Conservation (phyloP, 1,284 basidiomycete genomes). For the Athelia psychrophila region DNA sequence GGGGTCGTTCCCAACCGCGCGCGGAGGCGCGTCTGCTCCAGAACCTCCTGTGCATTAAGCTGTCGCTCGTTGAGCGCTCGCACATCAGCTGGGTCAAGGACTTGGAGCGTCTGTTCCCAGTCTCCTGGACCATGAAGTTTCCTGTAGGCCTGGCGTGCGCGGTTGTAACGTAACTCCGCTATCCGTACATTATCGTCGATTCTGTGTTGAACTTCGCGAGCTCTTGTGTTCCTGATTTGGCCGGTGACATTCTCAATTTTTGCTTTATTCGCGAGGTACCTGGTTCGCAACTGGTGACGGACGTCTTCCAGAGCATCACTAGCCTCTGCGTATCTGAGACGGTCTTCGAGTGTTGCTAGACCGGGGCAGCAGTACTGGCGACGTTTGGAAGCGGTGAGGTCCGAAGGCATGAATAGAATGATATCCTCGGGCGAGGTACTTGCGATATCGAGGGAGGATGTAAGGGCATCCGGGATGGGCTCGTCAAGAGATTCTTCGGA, state of each 20-base stretch:
- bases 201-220: conserved; percentile 7
- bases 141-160: conserved; percentile 2
- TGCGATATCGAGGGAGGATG: neutral
- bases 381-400: neutral
- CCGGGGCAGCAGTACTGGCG: neutral
- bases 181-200: conserved; percentile 10
- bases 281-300: conserved; percentile 22
- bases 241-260: conserved; percentile 22
- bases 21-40: neutral
- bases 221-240: conserved; percentile 21
- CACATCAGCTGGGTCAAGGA: conserved; percentile 12
- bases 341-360: conserved; percentile 20
- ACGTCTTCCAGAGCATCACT: conserved; percentile 21
- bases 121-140: conserved; percentile 10
- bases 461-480: neutral
- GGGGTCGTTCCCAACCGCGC: neutral
- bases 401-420: neutral
- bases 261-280: conserved; percentile 17
- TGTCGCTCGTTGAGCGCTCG: conserved; percentile 2
- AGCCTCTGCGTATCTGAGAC: conserved; percentile 25
- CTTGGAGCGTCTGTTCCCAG: conserved; percentile 8
- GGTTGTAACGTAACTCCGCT: conserved; percentile 4
- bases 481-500: neutral
- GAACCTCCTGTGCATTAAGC: neutral
- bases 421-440: neutral